These are phyloP conservation scores for Tillandsia fasciculata DNA, from an alignment of 176 grass and related monocot species.

Conservation along the genomic window DNA sequence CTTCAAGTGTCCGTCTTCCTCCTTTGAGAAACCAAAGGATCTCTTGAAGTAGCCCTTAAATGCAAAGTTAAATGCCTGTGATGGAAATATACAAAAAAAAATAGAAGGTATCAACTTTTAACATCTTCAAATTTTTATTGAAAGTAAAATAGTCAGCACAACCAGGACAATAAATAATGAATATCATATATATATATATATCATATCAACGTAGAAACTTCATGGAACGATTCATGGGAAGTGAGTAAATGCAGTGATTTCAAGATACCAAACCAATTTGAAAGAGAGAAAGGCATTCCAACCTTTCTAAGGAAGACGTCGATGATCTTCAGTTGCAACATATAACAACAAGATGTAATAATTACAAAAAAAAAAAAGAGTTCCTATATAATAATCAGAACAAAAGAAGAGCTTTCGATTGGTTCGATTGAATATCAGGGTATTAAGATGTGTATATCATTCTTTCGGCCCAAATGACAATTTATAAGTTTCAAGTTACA, in stretches of 20 bases:
- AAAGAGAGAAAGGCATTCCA: not conserved
- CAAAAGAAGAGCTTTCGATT: no score
- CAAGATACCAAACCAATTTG: not conserved
- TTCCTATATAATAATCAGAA: no score
- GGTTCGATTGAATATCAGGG: no score
- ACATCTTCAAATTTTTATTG: not conserved
- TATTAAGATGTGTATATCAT: no score
- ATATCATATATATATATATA: not conserved
- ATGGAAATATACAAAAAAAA: not conserved
- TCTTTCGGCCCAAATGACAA: no score
- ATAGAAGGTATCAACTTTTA: not conserved
- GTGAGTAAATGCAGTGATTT: not conserved
- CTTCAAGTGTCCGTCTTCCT: constrained; percentile 53
- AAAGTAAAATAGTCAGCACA: not conserved
- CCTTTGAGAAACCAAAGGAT: constrained; percentile 56
- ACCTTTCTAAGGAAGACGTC: no score
- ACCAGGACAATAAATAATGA: not conserved
- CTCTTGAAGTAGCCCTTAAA: constrained; percentile 87
- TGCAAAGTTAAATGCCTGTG: constrained; percentile 92
- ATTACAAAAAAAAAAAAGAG: no score
- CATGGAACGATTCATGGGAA: not conserved
- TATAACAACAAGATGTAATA: no score
- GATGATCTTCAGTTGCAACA: no score
- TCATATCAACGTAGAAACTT: not conserved
- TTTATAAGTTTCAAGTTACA: no score